Percentiles rank a stretch among this genome's conserved stretches.
Evolutionary conservation across 139 green algal species (phyloP).

Genomic region (Ettlia oleoabundans): DNA sequence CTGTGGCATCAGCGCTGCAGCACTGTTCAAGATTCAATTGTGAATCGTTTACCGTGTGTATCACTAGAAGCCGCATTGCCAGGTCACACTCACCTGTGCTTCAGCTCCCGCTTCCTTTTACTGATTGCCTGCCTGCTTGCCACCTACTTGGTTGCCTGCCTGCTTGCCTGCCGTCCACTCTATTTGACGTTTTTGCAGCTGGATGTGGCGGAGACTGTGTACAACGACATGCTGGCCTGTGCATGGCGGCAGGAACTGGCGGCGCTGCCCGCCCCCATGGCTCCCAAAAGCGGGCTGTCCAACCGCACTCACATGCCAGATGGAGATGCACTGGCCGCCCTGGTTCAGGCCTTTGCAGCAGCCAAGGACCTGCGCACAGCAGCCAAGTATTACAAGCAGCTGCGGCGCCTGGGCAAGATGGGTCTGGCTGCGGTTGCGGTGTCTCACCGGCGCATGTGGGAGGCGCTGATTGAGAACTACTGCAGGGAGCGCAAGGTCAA

Average conservation of each 20-base stretch:
- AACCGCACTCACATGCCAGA: conserved; percentile 50
- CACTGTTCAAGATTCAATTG: no score
- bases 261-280: not conserved
- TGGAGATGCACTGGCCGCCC: conserved; percentile 37
- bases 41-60: no score
- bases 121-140: no score
- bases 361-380: conserved; percentile 35
- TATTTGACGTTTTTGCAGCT: no score
- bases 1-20: no score
- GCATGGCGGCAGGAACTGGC: conserved; percentile 22
- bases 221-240: conserved; percentile 49
- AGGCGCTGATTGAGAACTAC: conserved; percentile 55
- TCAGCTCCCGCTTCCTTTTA: no score
- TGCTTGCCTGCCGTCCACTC: no score
- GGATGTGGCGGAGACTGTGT: conserved; percentile 41
- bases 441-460: conserved; percentile 54
- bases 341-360: conserved; percentile 47
- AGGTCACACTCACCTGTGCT: no score
- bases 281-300: conserved; percentile 8
- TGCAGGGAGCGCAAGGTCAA: conserved; percentile 46
- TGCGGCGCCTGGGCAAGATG: conserved; percentile 38
- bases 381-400: conserved; percentile 52
- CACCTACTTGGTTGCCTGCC: conserved; percentile 5
- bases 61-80: no score
- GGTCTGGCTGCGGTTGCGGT: conserved; percentile 28